These are phyloP conservation scores for Trichoderma sp. DNA, from an alignment of 2,329 filamentous ascomycete genomes.

Conservation along the genomic window DNA sequence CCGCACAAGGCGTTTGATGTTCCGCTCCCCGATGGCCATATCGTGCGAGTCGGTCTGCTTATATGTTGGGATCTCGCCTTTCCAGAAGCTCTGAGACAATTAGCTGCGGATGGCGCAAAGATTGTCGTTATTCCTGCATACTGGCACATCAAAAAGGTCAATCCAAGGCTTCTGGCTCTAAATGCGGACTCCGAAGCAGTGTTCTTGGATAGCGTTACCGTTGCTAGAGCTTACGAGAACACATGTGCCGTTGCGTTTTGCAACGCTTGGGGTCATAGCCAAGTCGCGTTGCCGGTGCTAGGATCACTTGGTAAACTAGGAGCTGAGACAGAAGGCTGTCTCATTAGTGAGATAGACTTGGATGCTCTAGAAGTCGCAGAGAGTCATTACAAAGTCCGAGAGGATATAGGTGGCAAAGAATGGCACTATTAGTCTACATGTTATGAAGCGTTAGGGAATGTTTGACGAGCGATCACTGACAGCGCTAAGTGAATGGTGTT, in stretches of 20 bases:
- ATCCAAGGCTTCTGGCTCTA: not conserved
- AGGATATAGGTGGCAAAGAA: not conserved
- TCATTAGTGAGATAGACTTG: not conserved
- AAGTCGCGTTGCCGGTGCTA: constrained; percentile 2
- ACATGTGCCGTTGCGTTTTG: not conserved
- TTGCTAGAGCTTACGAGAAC: constrained; percentile 9
- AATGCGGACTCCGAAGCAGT: not conserved
- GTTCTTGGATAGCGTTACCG: not conserved
- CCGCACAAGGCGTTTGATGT: not conserved
- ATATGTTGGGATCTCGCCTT: constrained; percentile 2
- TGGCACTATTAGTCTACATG: not conserved
- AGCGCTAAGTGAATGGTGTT: not conserved
- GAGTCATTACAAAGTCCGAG: not conserved
- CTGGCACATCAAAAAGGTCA: not conserved
- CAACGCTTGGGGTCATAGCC: constrained; percentile 5
- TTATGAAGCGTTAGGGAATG: not conserved
- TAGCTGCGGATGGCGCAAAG: not conserved
- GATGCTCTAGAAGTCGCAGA: not conserved
- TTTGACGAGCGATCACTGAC: too few relatives aligned
- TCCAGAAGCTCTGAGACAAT: not conserved
- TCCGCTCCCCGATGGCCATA: not conserved
- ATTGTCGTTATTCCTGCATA: not conserved
- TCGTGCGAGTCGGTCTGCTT: not conserved
- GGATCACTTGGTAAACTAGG: not conserved
- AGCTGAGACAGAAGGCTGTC: not conserved